Conservation (phyloP, 805 yeast species). For the Hanseniaspora opuntiae region DNA sequence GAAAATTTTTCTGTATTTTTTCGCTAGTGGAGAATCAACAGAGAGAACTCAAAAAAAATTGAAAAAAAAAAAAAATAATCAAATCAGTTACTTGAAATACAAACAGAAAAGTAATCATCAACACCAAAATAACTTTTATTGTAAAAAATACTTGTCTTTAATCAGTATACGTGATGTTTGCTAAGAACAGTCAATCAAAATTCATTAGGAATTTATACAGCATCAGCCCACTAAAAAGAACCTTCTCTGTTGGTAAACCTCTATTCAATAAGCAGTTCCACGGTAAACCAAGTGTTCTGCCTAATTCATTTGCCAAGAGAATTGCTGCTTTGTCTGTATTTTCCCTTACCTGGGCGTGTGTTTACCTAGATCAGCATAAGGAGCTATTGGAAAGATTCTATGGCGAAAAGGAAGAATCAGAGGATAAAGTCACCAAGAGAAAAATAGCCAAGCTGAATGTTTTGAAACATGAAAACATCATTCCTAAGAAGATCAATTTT, state of each 20-base stretch:
- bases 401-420: neutral
- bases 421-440: neutral
- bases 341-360: neutral
- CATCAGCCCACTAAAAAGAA: neutral
- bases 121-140: no score
- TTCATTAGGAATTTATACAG: neutral
- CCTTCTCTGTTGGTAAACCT: neutral
- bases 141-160: no score
- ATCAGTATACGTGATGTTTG: neutral
- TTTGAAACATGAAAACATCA: neutral
- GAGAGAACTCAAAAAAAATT: neutral
- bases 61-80: neutral
- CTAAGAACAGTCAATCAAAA: neutral
- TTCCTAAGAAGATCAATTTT: constrained; percentile 5
- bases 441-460: neutral
- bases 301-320: neutral
- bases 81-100: no score
- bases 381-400: neutral
- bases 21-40: no score
- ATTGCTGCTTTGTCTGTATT: neutral
- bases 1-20: no score
- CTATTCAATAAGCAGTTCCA: neutral
- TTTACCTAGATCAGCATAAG: constrained; percentile 7
- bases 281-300: neutral
- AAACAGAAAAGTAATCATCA: no score